Conservation (phyloP, 225 moss, liverwort and hornwort species). For the Lunularia cruciata region DNA sequence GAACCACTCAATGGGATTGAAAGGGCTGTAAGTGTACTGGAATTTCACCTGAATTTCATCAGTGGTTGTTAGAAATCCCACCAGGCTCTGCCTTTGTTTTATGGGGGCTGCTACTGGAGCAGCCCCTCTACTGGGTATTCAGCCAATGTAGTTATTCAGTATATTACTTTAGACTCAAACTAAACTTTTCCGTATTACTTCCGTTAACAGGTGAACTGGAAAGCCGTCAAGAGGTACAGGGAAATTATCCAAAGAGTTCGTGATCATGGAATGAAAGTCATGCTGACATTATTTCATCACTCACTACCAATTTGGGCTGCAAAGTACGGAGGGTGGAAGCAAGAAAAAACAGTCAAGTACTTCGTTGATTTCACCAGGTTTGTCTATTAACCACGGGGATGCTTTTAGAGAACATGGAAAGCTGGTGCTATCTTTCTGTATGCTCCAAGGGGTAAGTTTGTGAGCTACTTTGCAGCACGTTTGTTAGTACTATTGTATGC, state of each 20-base stretch:
- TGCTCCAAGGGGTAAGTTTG: too few species aligned
- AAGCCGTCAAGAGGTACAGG: slow-evolving; percentile 79
- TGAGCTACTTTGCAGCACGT: too few species aligned
- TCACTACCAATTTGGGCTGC: slow-evolving; percentile 94
- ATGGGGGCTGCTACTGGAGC: too few species aligned
- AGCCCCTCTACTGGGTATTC: too few species aligned
- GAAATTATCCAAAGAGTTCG: slow-evolving; percentile 75
- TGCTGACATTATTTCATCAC: slow-evolving; percentile 98
- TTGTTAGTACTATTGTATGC: too few species aligned
- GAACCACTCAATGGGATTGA: slow-evolving; percentile 76
- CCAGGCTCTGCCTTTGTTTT: too few species aligned
- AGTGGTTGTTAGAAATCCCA: background rate
- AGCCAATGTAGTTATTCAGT: too few species aligned
- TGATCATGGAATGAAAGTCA: slow-evolving; percentile 81
- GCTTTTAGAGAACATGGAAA: too few species aligned
- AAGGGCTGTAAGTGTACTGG: slow-evolving; percentile 55
- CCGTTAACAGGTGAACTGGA: slow-evolving; percentile 71
- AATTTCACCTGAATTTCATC: too few species aligned
- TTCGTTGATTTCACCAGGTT: slow-evolving; percentile 93
- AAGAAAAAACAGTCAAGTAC: slow-evolving; percentile 73
- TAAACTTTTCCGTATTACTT: background rate
- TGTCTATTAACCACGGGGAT: background rate
- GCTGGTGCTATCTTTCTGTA: too few species aligned
- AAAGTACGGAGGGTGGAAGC: slow-evolving; percentile 82
- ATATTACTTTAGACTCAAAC: background rate